A percentile compares a stretch with the other conserved stretches of the same genome.
These are phyloP conservation scores for Trichoderma arundinaceum DNA, from an alignment of 2,329 filamentous ascomycete genomes.

Conservation along the genomic window DNA sequence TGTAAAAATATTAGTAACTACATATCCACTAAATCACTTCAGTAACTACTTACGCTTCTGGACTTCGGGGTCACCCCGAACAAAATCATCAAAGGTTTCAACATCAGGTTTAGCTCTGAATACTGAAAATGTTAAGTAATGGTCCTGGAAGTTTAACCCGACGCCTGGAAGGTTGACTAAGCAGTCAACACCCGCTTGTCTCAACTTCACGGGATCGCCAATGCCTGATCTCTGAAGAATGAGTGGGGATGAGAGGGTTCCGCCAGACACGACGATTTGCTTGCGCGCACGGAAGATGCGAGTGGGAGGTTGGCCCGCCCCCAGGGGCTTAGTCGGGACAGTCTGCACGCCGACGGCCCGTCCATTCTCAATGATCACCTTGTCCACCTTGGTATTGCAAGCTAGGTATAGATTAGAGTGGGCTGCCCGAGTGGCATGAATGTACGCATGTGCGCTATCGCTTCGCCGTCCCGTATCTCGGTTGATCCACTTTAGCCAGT, in stretches of 20 bases:
- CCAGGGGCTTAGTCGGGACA: slow-evolving; percentile 53
- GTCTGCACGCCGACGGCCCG: slow-evolving; percentile 62
- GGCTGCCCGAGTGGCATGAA: slow-evolving; percentile 41
- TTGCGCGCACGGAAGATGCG: slow-evolving; percentile 55
- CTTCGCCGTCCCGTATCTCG: slow-evolving; percentile 30
- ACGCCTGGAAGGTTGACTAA: slow-evolving; percentile 57
- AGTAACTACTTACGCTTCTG: slow-evolving; percentile 33
- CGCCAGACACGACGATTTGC: slow-evolving; percentile 56
- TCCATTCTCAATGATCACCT: slow-evolving; percentile 60
- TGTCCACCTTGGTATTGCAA: slow-evolving; percentile 46
- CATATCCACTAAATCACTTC: slow-evolving; percentile 47
- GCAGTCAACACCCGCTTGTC: slow-evolving; percentile 52
- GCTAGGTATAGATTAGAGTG: slow-evolving; percentile 44
- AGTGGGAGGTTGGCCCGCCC: slow-evolving; percentile 38
- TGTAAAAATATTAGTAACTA: slow-evolving; percentile 54
- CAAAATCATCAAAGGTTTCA: slow-evolving; percentile 21
- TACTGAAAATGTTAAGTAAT: slow-evolving; percentile 51
- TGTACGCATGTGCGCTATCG: slow-evolving; percentile 41
- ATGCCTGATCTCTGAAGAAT: slow-evolving; percentile 66
- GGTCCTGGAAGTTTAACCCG: slow-evolving; percentile 54
- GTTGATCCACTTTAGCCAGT: slow-evolving; percentile 53
- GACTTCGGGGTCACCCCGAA: slow-evolving; percentile 17
- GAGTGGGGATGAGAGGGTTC: slow-evolving; percentile 55
- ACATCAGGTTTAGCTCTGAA: slow-evolving; percentile 23
- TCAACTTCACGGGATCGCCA: slow-evolving; percentile 53